phyloP scores from a whole-genome alignment of 805 yeast genomes.

The Vanderwaltozyma yarrowii region DNA sequence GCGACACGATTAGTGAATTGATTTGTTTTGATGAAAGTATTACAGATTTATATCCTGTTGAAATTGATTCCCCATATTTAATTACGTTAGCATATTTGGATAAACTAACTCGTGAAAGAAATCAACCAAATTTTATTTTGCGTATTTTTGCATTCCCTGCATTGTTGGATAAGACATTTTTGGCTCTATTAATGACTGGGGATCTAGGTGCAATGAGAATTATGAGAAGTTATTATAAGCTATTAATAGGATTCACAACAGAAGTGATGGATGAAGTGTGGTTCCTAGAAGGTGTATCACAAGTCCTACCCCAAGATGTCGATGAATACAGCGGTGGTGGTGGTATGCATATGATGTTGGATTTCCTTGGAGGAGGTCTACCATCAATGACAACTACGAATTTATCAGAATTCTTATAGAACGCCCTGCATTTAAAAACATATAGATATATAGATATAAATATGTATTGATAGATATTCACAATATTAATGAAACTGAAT shows the following conservation, averaged over 20 bases:
- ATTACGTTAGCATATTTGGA: conserved; percentile 82
- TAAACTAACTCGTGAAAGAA: conserved; percentile 69
- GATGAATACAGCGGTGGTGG: conserved; percentile 88
- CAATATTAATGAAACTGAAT: too few relatives aligned
- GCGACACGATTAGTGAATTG: conserved; percentile 38
- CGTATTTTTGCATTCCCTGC: conserved; percentile 93
- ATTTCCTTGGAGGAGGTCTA: conserved; percentile 64
- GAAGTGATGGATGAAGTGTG: conserved; percentile 86
- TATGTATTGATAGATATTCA: too few relatives aligned
- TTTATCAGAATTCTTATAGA: conserved; percentile 24
- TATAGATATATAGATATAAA: too few relatives aligned
- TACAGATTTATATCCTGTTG: conserved; percentile 78
- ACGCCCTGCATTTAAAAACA: too few relatives aligned
- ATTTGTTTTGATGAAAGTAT: conserved; percentile 82
- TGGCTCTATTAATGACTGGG: conserved; percentile 70
- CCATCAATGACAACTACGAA: conserved; percentile 39
- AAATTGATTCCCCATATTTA: conserved; percentile 71
- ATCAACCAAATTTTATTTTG: conserved; percentile 75
- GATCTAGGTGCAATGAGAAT: conserved; percentile 84
- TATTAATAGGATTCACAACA: conserved; percentile 69
- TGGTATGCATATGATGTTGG: conserved; percentile 87
- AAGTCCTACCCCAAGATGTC: conserved; percentile 82
- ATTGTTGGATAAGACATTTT: conserved; percentile 66
- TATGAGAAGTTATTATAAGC: conserved; percentile 77
- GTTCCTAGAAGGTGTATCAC: conserved; percentile 87